Evolutionary conservation across 2,329 filamentous ascomycete genomes (phyloP).

Genomic region (Cladophialophora carrionii): DNA sequence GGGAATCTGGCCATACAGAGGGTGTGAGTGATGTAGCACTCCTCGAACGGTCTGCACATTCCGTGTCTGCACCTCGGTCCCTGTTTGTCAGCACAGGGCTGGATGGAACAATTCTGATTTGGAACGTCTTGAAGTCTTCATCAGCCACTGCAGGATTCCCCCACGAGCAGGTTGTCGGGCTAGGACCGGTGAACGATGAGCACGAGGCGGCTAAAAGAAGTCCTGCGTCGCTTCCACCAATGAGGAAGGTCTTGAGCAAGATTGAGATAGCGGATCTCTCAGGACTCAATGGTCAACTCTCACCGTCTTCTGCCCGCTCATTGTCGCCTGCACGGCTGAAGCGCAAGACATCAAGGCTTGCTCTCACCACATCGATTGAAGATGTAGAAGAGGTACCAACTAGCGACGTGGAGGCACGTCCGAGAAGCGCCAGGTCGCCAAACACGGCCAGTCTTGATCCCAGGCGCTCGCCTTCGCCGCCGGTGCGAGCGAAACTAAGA

Average conservation of each 20-base stretch:
- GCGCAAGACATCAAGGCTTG: constrained; percentile 58
- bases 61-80: constrained; percentile 52
- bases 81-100: constrained; percentile 72
- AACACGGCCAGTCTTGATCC: constrained; percentile 34
- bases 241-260: constrained; percentile 83
- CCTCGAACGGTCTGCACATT: constrained; percentile 57
- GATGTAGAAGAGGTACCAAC: constrained; percentile 37
- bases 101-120: constrained; percentile 83
- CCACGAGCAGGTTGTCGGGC: constrained; percentile 39
- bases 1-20: constrained; percentile 95
- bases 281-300: constrained; percentile 52
- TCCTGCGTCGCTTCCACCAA: constrained; percentile 67
- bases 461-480: constrained; percentile 46
- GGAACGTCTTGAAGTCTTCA: constrained; percentile 52
- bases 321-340: constrained; percentile 57
- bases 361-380: constrained; percentile 47
- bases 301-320: constrained; percentile 48
- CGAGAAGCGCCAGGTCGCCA: constrained; percentile 39
- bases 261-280: constrained; percentile 82
- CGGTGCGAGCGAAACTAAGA: constrained; percentile 43
- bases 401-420: constrained; percentile 42
- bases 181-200: constrained; percentile 39
- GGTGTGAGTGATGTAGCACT: constrained; percentile 84
- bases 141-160: constrained; percentile 42
- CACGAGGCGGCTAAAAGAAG: constrained; percentile 52